Conservation (phyloP, 2,329 filamentous ascomycete genomes). For the Zymoseptoria tritici region DNA sequence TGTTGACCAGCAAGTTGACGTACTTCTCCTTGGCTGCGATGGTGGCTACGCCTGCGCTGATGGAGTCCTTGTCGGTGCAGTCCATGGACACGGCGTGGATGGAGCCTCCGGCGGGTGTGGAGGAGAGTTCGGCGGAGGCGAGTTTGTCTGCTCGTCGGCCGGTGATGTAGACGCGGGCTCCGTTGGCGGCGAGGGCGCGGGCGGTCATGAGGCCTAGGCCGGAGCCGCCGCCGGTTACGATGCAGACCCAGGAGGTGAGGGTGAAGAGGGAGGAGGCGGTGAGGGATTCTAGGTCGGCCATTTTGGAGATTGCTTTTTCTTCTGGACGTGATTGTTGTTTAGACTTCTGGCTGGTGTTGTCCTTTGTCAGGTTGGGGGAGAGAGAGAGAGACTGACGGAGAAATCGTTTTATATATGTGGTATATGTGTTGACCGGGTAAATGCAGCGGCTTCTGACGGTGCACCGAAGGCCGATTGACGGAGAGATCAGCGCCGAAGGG, state of each 20-base stretch:
- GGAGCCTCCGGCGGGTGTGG: conserved; percentile 60
- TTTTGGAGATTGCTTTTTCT: conserved; percentile 5
- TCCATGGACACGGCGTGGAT: conserved; percentile 28
- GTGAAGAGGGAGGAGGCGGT: conserved; percentile 30
- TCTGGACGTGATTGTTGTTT: not conserved
- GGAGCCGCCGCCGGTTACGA: conserved; percentile 41
- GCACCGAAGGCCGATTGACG: not conserved
- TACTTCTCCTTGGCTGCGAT: conserved; percentile 25
- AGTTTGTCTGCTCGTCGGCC: conserved; percentile 41
- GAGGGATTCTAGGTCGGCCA: conserved; percentile 21
- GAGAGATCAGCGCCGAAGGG: not conserved
- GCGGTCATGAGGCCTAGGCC: conserved; percentile 44
- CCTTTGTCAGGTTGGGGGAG: not conserved
- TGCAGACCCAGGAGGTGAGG: conserved; percentile 34
- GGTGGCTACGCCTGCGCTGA: conserved; percentile 19
- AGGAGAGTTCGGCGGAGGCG: conserved; percentile 32
- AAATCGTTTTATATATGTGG: not conserved
- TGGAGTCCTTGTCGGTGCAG: conserved; percentile 27
- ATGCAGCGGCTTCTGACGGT: not conserved
- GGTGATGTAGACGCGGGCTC: conserved; percentile 43
- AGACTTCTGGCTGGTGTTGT: not conserved
- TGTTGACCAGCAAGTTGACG: conserved; percentile 29
- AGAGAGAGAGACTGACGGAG: not conserved
- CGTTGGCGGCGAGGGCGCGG: conserved; percentile 41
- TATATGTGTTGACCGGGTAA: not conserved